Evolutionary conservation across 768 basidiomycete species (phyloP), one percentile per base, ranked within the genome.

Genomic region (Calocybe cyanea): DNA sequence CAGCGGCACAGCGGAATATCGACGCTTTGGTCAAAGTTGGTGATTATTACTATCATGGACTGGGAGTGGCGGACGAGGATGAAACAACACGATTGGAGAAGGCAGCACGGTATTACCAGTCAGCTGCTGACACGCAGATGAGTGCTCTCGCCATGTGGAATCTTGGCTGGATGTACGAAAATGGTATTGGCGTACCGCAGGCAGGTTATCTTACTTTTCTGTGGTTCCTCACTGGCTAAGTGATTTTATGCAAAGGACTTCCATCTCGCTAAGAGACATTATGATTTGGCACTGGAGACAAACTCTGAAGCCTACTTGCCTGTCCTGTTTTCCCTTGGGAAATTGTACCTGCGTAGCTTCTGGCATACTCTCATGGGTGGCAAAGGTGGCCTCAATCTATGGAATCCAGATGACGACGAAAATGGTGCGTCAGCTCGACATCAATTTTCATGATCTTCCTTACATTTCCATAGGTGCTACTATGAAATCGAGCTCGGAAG

Each of bases 91-190:
- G 88, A 14, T 81, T 83, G 61, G 93, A 95, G 62, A 92, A 92
- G 55, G 96, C 96, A 0, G 93, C 89, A 0, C 81, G 85, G 20
- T 97, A 90, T 60, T 99, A 99, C 58, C 92, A 90, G 59, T 87
- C 89, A 23, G 96, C 96, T 3, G 92, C 90, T 2, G 92, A 93
- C 52, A 94, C 91, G 2, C 90, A 94, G 50, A 55, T 87, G 56
- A 96, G 92, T 55, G 92, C 96, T 1, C 72, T 98, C 52, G 93
- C 96, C 1, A 91, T 96, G 84, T 97, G 92, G 92, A 96, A 97
- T 59, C 68, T 98, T 9, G 96, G 95, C 1, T 97, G 91, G 90
- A 98, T 98, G 96, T 98, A 97, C 63, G 95, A 98, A 68, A 91
- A 92, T 56, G 96, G 96, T 0, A 63, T 89, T 17, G 96, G 96